Conservation (phyloP, 2,329 filamentous ascomycete genomes). For the Emericellopsis atlantica region DNA sequence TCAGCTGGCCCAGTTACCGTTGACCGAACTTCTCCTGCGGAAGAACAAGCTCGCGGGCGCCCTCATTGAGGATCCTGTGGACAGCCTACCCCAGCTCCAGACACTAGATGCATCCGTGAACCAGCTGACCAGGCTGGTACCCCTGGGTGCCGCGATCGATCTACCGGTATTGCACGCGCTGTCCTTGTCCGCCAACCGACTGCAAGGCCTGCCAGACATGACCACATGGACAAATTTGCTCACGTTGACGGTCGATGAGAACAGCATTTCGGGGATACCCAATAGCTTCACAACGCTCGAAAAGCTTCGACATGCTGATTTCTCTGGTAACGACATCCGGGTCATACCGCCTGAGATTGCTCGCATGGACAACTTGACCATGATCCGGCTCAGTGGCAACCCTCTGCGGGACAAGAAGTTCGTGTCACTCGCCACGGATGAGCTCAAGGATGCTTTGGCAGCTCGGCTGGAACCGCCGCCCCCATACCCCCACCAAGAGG, state of each 20-base stretch:
- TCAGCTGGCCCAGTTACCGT: constrained; percentile 50
- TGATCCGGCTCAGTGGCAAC: constrained; percentile 75
- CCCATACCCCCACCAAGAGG: constrained; percentile 19
- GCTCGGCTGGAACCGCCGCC: constrained; percentile 50
- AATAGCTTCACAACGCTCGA: constrained; percentile 57
- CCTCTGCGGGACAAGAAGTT: constrained; percentile 83
- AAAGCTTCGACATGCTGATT: constrained; percentile 64
- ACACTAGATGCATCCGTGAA: constrained; percentile 70
- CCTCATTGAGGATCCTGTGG: constrained; percentile 52
- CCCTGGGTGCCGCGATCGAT: constrained; percentile 31
- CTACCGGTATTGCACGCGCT: constrained; percentile 64
- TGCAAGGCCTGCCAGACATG: constrained; percentile 62
- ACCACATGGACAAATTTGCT: constrained; percentile 60
- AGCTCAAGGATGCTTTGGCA: constrained; percentile 64
- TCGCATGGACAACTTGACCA: constrained; percentile 63
- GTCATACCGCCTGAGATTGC: constrained; percentile 65
- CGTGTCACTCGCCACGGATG: constrained; percentile 64
- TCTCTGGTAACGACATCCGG: constrained; percentile 74
- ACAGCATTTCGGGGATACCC: constrained; percentile 65
- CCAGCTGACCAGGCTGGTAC: constrained; percentile 44
- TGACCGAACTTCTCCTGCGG: constrained; percentile 61
- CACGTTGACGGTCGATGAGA: constrained; percentile 69
- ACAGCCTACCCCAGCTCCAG: constrained; percentile 52
- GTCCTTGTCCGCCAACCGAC: constrained; percentile 67
- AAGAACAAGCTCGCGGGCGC: constrained; percentile 69